phyloP scores from a whole-genome alignment of 495 filamentous ascomycete genomes.

The Penicillium atrosanguineum region DNA sequence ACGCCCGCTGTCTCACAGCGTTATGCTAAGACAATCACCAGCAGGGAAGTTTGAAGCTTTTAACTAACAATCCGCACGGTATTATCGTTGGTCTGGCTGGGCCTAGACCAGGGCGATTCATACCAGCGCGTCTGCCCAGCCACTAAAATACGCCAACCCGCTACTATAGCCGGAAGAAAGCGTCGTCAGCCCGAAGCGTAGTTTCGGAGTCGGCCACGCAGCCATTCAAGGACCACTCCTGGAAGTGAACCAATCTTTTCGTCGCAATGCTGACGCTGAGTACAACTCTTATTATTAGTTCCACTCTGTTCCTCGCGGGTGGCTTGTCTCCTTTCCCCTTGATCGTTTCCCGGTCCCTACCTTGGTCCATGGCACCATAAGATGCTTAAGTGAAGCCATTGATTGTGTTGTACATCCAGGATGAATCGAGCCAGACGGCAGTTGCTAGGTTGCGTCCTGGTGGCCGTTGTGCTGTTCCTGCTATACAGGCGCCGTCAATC shows the following conservation, averaged over 20 bases:
- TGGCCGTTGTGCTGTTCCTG: slow-evolving; percentile 3
- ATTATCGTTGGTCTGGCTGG: not conserved
- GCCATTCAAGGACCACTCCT: no score
- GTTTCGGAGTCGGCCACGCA: not conserved
- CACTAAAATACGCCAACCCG: not conserved
- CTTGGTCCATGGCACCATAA: not conserved
- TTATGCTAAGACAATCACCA: no score
- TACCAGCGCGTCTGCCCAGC: not conserved
- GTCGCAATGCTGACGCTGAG: not conserved
- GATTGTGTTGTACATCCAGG: not conserved
- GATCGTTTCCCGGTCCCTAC: not conserved
- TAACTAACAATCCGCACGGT: not conserved
- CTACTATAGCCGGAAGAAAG: not conserved
- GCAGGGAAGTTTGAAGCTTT: not conserved
- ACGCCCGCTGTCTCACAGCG: no score
- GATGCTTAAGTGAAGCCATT: not conserved
- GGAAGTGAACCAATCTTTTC: not conserved
- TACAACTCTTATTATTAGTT: not conserved
- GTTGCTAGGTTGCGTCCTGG: slow-evolving; percentile 11
- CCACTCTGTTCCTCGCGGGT: not conserved
- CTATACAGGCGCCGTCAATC: slow-evolving; percentile 2
- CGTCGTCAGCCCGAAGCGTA: not conserved
- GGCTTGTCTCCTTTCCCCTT: not conserved
- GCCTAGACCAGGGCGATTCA: not conserved
- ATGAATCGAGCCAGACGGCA: slow-evolving; percentile 22